phyloP scores from a whole-genome alignment of 306 rosid species.

The Pterocarpus macrocarpus region DNA sequence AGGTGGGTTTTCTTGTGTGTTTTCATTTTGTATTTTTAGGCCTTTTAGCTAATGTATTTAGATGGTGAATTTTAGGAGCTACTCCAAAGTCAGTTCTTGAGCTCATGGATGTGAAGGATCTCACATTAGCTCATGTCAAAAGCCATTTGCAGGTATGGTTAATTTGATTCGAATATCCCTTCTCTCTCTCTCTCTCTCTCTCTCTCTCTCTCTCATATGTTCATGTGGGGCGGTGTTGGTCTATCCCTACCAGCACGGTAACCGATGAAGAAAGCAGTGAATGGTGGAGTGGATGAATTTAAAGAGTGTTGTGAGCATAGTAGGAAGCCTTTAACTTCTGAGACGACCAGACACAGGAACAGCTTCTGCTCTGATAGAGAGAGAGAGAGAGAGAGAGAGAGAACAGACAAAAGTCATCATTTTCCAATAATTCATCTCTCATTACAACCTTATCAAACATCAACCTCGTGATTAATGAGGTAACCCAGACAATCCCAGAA shows the following conservation, averaged over 20 bases:
- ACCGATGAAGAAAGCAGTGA: slow-evolving; percentile 56
- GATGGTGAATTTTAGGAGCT: slow-evolving; percentile 72
- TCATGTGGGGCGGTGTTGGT: slow-evolving; percentile 46
- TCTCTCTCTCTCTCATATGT: not conserved
- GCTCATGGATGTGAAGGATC: slow-evolving; percentile 99
- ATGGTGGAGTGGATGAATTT: slow-evolving; percentile 43
- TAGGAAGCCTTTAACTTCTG: slow-evolving; percentile 56
- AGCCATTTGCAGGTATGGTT: slow-evolving; percentile 90
- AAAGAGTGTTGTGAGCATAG: slow-evolving; percentile 44
- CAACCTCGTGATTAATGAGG: slow-evolving; percentile 80
- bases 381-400: slow-evolving; percentile 40
- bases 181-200: not conserved
- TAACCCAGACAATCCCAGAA: slow-evolving; percentile 44
- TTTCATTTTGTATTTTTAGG: too few relatives aligned
- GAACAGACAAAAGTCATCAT: slow-evolving; percentile 73
- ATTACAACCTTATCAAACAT: slow-evolving; percentile 64
- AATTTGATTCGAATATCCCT: not conserved
- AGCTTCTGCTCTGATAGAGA: slow-evolving; percentile 52
- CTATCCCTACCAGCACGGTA: slow-evolving; percentile 53
- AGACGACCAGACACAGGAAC: slow-evolving; percentile 53
- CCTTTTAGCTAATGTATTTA: slow-evolving; percentile 32
- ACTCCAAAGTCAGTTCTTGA: slow-evolving; percentile 97
- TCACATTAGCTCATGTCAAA: slow-evolving; percentile 94
- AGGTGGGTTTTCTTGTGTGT: not conserved
- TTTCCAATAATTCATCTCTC: slow-evolving; percentile 67